Evolutionary conservation across 1,139 yeast species (phyloP).

Genomic region (Lodderomyces parapsilosis): DNA sequence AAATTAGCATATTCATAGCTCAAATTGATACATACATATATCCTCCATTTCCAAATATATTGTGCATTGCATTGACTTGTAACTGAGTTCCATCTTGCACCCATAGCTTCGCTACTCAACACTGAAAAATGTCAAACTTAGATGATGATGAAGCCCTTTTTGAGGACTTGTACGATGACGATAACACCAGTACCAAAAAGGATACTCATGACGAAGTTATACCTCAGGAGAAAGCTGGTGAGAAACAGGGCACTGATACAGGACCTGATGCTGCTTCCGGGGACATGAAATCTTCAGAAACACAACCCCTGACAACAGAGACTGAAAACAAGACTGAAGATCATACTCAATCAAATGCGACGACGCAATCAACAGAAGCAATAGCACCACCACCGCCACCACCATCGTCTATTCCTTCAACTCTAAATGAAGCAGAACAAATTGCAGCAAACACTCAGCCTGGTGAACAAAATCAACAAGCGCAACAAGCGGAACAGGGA

Average conservation of each 20-base stretch:
- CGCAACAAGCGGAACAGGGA: not conserved
- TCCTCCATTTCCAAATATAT: not conserved
- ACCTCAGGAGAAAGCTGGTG: slow-evolving; percentile 6
- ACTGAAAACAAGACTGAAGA: slow-evolving; percentile 2
- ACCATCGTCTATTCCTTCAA: slow-evolving; percentile 4
- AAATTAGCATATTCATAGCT: slow-evolving; percentile 4
- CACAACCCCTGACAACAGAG: slow-evolving; percentile 8
- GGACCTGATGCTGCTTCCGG: slow-evolving; percentile 6
- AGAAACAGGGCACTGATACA: slow-evolving; percentile 7
- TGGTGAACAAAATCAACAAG: slow-evolving; percentile 1
- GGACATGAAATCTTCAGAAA: slow-evolving; percentile 6
- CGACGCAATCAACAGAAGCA: too few species aligned
- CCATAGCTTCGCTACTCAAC: too few species aligned
- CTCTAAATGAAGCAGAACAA: slow-evolving; percentile 1
- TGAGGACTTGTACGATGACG: slow-evolving; percentile 63
- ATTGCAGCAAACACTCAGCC: slow-evolving; percentile 7
- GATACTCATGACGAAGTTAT: slow-evolving; percentile 9
- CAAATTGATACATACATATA: not conserved
- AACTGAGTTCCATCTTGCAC: too few species aligned
- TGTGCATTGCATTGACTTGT: too few species aligned
- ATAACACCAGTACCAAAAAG: slow-evolving; percentile 13
- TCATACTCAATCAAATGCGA: slow-evolving; percentile 2
- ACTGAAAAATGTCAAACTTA: slow-evolving; percentile 49
- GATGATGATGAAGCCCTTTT: slow-evolving; percentile 87
- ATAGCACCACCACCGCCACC: slow-evolving; percentile 7